These are phyloP conservation scores for Botrytis elliptica DNA, from an alignment of 2,329 filamentous ascomycete genomes.

Conservation along the genomic window DNA sequence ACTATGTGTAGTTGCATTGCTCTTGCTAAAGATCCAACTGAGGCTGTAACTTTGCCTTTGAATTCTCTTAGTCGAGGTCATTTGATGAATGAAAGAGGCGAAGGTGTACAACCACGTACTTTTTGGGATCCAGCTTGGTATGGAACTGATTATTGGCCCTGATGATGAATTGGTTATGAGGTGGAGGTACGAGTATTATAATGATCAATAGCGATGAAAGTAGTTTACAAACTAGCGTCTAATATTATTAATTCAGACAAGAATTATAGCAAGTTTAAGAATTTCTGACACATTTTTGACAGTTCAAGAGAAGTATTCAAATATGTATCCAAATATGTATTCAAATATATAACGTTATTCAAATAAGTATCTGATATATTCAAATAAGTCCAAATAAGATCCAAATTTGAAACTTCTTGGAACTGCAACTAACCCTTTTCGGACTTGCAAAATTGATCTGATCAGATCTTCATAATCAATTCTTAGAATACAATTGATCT, in stretches of 20 bases:
- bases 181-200: background rate
- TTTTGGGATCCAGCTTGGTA: background rate
- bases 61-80: background rate
- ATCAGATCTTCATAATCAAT: background rate
- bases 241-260: background rate
- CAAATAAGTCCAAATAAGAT: too few species aligned
- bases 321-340: too few species aligned
- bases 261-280: background rate
- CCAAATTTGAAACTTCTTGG: background rate
- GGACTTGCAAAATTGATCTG: background rate
- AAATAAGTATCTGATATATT: too few species aligned
- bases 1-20: constrained; percentile 38
- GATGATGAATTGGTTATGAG: background rate
- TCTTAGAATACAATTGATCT: background rate
- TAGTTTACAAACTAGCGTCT: background rate
- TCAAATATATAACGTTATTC: too few species aligned
- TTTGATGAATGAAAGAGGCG: too few species aligned
- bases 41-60: background rate
- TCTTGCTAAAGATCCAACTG: constrained; percentile 20
- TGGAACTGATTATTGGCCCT: background rate
- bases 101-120: background rate
- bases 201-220: background rate
- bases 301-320: too few species aligned
- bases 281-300: too few species aligned
- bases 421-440: background rate